phyloP scores from a whole-genome alignment of 306 rosid species.

The Dicorynia guianensis region DNA sequence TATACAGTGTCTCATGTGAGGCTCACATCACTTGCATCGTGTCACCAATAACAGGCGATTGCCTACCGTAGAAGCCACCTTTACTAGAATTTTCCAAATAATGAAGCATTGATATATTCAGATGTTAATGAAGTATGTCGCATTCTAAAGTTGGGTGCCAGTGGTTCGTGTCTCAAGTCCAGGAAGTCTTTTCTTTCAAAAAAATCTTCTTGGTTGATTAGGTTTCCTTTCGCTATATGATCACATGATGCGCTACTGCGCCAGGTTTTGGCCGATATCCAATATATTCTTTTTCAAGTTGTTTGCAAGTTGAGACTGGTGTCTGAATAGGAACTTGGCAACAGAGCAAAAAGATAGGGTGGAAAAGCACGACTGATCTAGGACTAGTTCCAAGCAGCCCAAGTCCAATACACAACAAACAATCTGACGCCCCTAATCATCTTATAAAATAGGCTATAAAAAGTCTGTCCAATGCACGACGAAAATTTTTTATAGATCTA shows the following conservation, averaged over 20 bases:
- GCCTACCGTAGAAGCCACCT: no score
- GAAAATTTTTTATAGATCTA: no score
- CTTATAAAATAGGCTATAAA: no score
- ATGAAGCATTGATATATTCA: neutral
- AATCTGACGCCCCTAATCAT: no score
- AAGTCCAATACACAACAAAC: no score
- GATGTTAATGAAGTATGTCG: neutral
- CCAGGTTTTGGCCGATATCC: neutral
- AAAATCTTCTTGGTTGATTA: neutral
- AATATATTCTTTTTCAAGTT: neutral
- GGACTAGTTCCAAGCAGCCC: no score
- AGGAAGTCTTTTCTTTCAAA: neutral
- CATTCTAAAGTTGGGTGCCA: neutral
- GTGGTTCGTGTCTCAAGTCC: no score
- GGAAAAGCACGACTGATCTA: neutral
- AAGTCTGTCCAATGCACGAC: no score
- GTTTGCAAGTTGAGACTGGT: neutral
- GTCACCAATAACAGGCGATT: no score
- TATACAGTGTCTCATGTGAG: no score
- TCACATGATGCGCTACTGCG: neutral
- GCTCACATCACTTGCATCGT: no score
- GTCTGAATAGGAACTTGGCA: neutral
- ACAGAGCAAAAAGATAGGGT: neutral
- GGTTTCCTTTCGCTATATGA: neutral
- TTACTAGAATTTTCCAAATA: no score